Evolutionary conservation across 2,329 filamentous ascomycete genomes (phyloP).

Genomic region (Exophiala xenobiotica): DNA sequence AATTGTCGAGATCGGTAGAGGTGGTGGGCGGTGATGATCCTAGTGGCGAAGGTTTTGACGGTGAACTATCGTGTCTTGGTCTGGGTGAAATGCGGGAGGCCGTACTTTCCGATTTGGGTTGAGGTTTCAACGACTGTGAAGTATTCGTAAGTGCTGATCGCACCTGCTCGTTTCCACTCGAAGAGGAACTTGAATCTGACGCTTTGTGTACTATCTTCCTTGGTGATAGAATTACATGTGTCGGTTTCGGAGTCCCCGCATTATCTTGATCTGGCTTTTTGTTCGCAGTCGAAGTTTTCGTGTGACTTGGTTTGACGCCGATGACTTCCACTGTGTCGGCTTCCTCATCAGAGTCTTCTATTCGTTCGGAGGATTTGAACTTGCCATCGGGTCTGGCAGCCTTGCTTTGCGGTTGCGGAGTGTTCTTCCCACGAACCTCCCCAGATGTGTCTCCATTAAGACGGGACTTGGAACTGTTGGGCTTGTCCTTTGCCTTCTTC

Average conservation of each 20-base stretch:
- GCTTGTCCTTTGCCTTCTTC: slow-evolving; percentile 42
- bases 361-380: slow-evolving; percentile 55
- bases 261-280: slow-evolving; percentile 14
- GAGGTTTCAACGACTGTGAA: slow-evolving; percentile 22
- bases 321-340: slow-evolving; percentile 44
- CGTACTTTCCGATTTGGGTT: slow-evolving; percentile 14
- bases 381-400: slow-evolving; percentile 43
- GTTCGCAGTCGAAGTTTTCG: slow-evolving; percentile 4
- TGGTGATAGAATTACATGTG: slow-evolving; percentile 11
- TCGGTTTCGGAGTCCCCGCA: slow-evolving; percentile 8
- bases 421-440: slow-evolving; percentile 33
- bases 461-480: not conserved
- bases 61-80: slow-evolving; percentile 49
- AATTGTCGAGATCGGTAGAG: slow-evolving; percentile 56
- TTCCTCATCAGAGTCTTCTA: slow-evolving; percentile 54
- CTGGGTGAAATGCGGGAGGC: slow-evolving; percentile 33
- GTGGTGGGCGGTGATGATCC: slow-evolving; percentile 62
- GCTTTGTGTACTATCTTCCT: slow-evolving; percentile 26
- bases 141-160: slow-evolving; percentile 10
- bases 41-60: slow-evolving; percentile 62
- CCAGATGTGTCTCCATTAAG: slow-evolving; percentile 35
- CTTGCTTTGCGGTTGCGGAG: slow-evolving; percentile 34
- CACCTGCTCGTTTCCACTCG: slow-evolving; percentile 22
- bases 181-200: slow-evolving; percentile 24
- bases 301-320: slow-evolving; percentile 5